Percentiles rank a stretch among this genome's conserved stretches.
Evolutionary conservation across 768 basidiomycete genomes (phyloP).

Genomic region (Amanita phalloides): DNA sequence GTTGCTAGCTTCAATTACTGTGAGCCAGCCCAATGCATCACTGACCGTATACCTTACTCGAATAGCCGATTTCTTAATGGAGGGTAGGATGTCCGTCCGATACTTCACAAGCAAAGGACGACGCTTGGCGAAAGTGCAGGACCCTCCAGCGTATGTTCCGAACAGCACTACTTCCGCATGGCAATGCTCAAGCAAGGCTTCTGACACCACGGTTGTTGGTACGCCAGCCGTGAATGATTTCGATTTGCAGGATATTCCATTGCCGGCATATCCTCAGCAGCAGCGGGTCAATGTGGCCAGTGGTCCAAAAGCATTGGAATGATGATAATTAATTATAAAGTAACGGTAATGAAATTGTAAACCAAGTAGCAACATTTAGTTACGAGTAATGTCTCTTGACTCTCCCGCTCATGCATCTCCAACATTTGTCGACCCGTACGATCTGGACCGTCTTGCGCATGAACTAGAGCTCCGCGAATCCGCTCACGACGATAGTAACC

Average conservation of each 20-base stretch:
- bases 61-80: not conserved
- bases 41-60: not conserved
- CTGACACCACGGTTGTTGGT: not conserved
- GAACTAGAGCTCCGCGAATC: constrained; percentile 53
- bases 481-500: constrained; percentile 11
- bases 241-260: not conserved
- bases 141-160: not conserved
- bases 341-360: not conserved
- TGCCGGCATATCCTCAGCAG: constrained; percentile 1
- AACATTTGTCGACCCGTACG: constrained; percentile 39
- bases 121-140: not conserved
- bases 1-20: constrained; percentile 1
- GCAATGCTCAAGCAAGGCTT: not conserved
- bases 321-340: not conserved
- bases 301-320: too few species aligned
- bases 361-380: too few species aligned
- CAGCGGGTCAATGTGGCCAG: not conserved
- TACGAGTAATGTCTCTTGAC: not conserved
- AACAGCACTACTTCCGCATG: not conserved
- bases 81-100: not conserved
- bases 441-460: constrained; percentile 63
- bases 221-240: not conserved
- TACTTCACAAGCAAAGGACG: constrained; percentile 4
- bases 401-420: constrained; percentile 3
- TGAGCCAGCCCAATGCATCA: not conserved